Base-by-base conservation (phyloP, 331 rosid genomes). In the Spiraea crenata region DNA sequence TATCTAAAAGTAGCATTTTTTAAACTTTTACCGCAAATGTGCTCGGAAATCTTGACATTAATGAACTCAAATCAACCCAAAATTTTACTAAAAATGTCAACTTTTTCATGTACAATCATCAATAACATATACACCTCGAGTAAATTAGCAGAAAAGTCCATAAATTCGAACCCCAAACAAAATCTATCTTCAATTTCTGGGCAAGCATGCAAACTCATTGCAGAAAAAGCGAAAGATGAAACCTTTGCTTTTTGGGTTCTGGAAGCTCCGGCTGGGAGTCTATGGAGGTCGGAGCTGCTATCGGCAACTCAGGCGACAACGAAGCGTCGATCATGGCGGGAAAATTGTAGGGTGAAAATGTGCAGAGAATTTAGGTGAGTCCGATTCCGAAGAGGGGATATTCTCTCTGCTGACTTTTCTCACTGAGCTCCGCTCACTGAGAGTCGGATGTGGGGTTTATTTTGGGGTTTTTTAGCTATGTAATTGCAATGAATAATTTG, bases 191-290 rank as follows among this genome's bases (percentile, higher is more conserved):
- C 19, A 34, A 42, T 67, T 75, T 59, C 39, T 40, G 47, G 31
- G 69, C 67, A 74, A 31, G 5, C 39, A 19, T 25, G 52, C 51
- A 59, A 39, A 55, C 31, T 46, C 25, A 17, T 5, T 34, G 16
- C n/a, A 34, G 35, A 70, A 57, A 71, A 57, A 65, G 47, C 34
- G 15, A 44, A 52, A 31, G 51, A 46, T 8, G 64, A 44, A 48
- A 90, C 96, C 93, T 84, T 58, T 67, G 60, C 46, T 57, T 34
- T 59, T 44, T 82, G 71, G 67, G 50, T 72, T 73, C 73, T 65
- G 57, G 75, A 76, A 40, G 57, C 44, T 77, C 83, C 3, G 77
- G 66, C 25, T 77, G 71, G 52, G 65, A 54, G 48, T 79, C 88
- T 93, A 90, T 88, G 73, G 14, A 45, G 64, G 16, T 11, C 39